These are phyloP conservation scores for Escovopsis sp. DNA, from an alignment of 2,329 filamentous ascomycete genomes.

Conservation along the genomic window DNA sequence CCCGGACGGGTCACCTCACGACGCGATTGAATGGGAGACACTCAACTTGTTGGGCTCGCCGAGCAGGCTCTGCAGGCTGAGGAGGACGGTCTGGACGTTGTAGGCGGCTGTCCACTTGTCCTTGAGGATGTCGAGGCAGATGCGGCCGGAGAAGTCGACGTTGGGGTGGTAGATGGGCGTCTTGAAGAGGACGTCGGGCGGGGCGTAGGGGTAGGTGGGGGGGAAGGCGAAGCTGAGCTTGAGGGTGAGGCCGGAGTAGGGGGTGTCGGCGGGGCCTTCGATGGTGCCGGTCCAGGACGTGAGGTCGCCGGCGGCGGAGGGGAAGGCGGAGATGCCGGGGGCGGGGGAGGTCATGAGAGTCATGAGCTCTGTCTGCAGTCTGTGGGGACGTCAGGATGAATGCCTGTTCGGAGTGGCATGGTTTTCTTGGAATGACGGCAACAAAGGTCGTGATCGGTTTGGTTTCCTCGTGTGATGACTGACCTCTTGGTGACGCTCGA, in stretches of 20 bases:
- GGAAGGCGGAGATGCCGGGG: constrained; percentile 89
- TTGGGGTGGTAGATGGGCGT: constrained; percentile 99
- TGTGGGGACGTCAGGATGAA: constrained; percentile 6
- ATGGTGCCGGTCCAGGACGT: constrained; percentile 91
- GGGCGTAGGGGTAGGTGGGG: constrained; percentile 79
- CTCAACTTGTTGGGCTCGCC: constrained; percentile 91
- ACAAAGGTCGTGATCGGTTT: not conserved
- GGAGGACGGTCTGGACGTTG: constrained; percentile 83
- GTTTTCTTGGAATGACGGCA: not conserved
- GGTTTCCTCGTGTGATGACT: no score
- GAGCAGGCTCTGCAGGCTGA: constrained; percentile 87
- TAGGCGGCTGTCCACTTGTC: constrained; percentile 98
- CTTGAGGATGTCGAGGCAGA: constrained; percentile 95
- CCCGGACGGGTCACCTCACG: no score
- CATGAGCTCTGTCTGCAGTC: constrained; percentile 95
- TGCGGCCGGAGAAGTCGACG: constrained; percentile 90
- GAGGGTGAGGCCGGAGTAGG: constrained; percentile 74
- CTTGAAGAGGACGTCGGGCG: constrained; percentile 89
- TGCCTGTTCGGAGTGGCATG: not conserved
- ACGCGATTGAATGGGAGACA: not conserved
- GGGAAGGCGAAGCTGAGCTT: constrained; percentile 90
- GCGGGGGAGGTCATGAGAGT: constrained; percentile 92
- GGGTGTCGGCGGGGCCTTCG: constrained; percentile 76
- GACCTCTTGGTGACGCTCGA: constrained; percentile 70
- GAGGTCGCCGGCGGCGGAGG: constrained; percentile 75